Evolutionary conservation across 2,329 filamentous ascomycete species (phyloP), one percentile per base, ranked within the genome.

Genomic region (Bertia moriformis): DNA sequence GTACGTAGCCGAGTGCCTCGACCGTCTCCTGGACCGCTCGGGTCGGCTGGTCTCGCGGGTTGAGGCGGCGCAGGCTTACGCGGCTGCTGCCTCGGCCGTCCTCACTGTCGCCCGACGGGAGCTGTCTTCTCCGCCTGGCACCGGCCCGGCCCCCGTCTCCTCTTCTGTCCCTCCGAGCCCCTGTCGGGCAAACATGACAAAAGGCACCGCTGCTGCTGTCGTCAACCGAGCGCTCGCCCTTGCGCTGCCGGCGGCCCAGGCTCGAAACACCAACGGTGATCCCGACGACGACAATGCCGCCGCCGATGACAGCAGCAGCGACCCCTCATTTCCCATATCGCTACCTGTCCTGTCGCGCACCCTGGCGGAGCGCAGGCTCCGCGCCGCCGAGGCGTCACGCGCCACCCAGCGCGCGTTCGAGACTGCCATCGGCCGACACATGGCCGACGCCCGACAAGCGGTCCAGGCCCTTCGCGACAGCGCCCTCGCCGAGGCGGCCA

Each of bases 1-100:
- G 48, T 76, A 76, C 45, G 71, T 74, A 51, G 22, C 66, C 54
- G 58, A 66, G 15, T 74, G 70, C 42, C 56, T 76, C 1, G 57
- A 63, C 39, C 66, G 69, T 42, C 55, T 76, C 1, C 53, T 69
- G 2, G 62, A 65, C 22, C 63, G 66, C n/a, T 59, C 65, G 4
- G 51, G 56, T 10, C 53, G 58, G 1, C 54, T 72, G 3, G 52
- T 58, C 2, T 46, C 55, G 3, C 61, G 63, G 18, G 51, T 67
- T 2, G 58, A 65, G 37, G 58, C 60, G 2, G 57, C 63, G 39
- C 61, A 65, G 27, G 65, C 63, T 1, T 66, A 73, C 46, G 63
- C 65, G 39, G 42, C 50, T 5, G 60, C 62, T 2, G 48, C 61
- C 0, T 46, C 48, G 0, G 46, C 55, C 4, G 52, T 74, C 3